Evolutionary conservation across 305 asterid genomes (phyloP), one percentile per base, ranked within the genome.

Genomic region (Rubia occidens): DNA sequence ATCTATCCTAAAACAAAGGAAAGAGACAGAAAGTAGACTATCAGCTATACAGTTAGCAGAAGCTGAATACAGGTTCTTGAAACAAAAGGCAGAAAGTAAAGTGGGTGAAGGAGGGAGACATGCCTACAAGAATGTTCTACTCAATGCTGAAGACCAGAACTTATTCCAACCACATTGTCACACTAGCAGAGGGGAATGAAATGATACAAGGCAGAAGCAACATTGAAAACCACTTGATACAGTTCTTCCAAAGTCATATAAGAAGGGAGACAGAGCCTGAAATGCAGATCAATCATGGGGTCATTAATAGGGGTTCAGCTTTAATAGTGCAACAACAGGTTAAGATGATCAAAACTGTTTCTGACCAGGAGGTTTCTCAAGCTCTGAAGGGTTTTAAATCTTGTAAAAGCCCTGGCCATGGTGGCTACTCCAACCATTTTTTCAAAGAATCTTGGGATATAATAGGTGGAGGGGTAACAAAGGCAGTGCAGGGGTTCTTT

Each of bases 161-260:
- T 0, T 45, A 45, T 11, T 10, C 11, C 17, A 45, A 45, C 17
- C 51, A 45, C 1, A 45, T 45, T 11, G 11, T 11, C 0, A 10
- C 15, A 2, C 5, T 45, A 0, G 0, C 11, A 0, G 3, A 45
- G 0, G 15, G 15, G 1, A 15, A 3, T 10, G 1, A 1, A 9
- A 9, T 45, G 51, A 11, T 45, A 1, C 51, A 45, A 2, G 51
- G 51, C 0, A 2, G 1, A 5, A 45, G 17, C 13, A 45, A 11
- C 35, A 14, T 45, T 13, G 17, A 45, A 3, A 11, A 45, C 4
- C 51, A 45, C 13, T 0, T 45, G 15, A 14, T 45, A 3, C 11
- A 10, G 0, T 14, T 10, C 11, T 45, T 45, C 13, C 11, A 11
- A 2, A 14, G 0, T 0, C 51, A 45, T 2, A 11, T 3, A 3